Evolutionary conservation across 768 basidiomycete species (phyloP).

Genomic region (Pleurotus giganteus): DNA sequence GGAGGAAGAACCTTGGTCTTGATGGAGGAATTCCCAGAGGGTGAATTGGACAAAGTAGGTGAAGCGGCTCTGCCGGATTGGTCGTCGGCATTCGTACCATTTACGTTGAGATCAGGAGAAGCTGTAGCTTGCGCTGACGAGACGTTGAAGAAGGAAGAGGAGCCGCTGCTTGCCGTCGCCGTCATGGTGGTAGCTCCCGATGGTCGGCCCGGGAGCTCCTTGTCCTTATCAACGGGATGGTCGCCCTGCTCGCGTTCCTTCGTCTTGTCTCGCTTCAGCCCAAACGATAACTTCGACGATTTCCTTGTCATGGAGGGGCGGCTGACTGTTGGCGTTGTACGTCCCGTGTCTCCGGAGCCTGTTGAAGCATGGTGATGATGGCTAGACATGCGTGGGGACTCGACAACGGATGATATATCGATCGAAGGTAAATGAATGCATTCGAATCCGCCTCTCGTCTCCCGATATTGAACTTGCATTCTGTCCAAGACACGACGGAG

Average conservation of each 20-base stretch:
- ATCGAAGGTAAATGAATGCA: slow-evolving; percentile 96
- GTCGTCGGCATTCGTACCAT: slow-evolving; percentile 18
- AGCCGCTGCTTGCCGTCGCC: slow-evolving; percentile 71
- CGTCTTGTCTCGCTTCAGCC: slow-evolving; percentile 53
- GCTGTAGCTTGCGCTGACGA: slow-evolving; percentile 34
- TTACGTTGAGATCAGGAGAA: slow-evolving; percentile 16
- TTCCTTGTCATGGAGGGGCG: slow-evolving; percentile 66
- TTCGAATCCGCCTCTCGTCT: slow-evolving; percentile 89
- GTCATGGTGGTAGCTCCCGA: slow-evolving; percentile 50
- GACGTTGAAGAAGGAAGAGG: slow-evolving; percentile 86
- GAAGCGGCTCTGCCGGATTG: slow-evolving; percentile 13
- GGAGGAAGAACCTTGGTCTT: slow-evolving; percentile 72
- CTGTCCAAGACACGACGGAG: slow-evolving; percentile 85
- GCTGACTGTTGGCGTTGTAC: slow-evolving; percentile 29
- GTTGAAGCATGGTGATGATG: slow-evolving; percentile 42
- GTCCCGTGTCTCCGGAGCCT: slow-evolving; percentile 50
- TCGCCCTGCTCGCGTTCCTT: slow-evolving; percentile 46
- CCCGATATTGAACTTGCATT: slow-evolving; percentile 93
- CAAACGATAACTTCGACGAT: slow-evolving; percentile 77
- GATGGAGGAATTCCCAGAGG: slow-evolving; percentile 45
- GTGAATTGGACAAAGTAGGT: slow-evolving; percentile 20
- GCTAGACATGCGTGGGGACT: slow-evolving; percentile 21
- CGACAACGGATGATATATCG: slow-evolving; percentile 75
- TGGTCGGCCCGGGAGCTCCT: slow-evolving; percentile 33
- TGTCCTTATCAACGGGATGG: slow-evolving; percentile 37